Evolutionary conservation across 345 rosid genomes (phyloP), one percentile per base, ranked within the genome.

Genomic region (Citrus medica): DNA sequence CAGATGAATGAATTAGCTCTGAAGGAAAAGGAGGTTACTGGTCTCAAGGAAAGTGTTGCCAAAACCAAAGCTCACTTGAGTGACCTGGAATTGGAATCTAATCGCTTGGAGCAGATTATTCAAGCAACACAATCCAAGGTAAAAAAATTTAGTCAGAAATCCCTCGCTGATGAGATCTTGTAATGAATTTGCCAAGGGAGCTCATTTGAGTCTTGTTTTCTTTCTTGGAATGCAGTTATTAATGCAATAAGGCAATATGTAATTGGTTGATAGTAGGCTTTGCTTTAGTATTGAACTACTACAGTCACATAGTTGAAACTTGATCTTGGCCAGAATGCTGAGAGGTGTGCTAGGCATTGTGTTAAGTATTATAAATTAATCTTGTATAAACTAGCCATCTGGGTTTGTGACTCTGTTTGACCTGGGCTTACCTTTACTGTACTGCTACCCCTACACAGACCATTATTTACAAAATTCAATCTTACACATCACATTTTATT

Each of bases 91-190:
- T 71, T 77, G 4, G 85, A 84, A 78, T 81, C 85, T 37, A 74
- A 80, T 0, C 66, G 75, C 48, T 60, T 86, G 63, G 79, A 60
- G 24, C 76, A 78, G 40, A 51, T 80, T 28, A 61, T 86, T 24
- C 60, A 77, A 6, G 76, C 84, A 0, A 27, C 77, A 10, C 58
- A 19, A 69, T 72, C 86, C 16, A 84, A 80, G 70, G 62, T 84
- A 22, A 84, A 82, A 3, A 83, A 79, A 33, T 82, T 82, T 63
- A 81, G 79, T 24, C 60, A 74, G 48, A 84, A 80, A 14, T 59
- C 89, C 2, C 70, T 79, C 55, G 76, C 85, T 48, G 84, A 86
- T 53, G 84, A 83, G 77, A 84, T 87, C 25, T 73, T 89, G 79
- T 83, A 71, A 79, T 58, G 42, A 74, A 35, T 12, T 61, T 22